Evolutionary conservation across 2,329 filamentous ascomycete genomes (phyloP).

Genomic region (Trematosphaeria pertusa): DNA sequence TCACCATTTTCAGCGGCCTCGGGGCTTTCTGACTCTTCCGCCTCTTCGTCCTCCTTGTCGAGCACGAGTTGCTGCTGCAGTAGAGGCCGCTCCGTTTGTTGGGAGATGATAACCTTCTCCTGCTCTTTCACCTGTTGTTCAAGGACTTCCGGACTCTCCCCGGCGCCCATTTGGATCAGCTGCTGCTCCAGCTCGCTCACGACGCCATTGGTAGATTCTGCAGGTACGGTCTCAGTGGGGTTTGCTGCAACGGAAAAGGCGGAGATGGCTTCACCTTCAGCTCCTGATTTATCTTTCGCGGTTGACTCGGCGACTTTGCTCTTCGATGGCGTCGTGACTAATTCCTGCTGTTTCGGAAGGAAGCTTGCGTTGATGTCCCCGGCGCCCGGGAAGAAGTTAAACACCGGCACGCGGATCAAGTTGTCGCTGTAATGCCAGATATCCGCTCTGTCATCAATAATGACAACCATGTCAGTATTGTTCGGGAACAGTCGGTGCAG

Average conservation of each 20-base stretch:
- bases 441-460: conserved; percentile 96
- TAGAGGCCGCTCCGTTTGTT: conserved; percentile 86
- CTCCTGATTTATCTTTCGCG: conserved; percentile 17
- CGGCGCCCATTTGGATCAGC: conserved; percentile 76
- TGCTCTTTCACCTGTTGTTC: conserved; percentile 84
- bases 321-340: conserved; percentile 33
- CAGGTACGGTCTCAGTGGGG: conserved; percentile 22
- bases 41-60: conserved; percentile 79
- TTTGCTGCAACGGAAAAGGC: conserved; percentile 30
- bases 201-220: conserved; percentile 49
- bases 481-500: conserved; percentile 91
- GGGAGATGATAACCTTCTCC: conserved; percentile 84
- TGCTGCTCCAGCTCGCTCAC: conserved; percentile 73
- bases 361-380: conserved; percentile 99
- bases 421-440: conserved; percentile 96
- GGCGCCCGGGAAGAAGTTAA: conserved; percentile 97
- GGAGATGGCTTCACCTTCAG: conserved; percentile 23
- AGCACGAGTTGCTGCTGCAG: conserved; percentile 91
- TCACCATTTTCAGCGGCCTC: conserved; percentile 49
- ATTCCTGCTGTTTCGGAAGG: conserved; percentile 73
- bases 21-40: conserved; percentile 57
- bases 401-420: conserved; percentile 91
- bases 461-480: conserved; percentile 98
- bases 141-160: conserved; percentile 71
- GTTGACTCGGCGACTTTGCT: conserved; percentile 22